These are phyloP conservation scores for Cyberlindnera veronae DNA, from an alignment of 805 yeast species.

Conservation along the genomic window DNA sequence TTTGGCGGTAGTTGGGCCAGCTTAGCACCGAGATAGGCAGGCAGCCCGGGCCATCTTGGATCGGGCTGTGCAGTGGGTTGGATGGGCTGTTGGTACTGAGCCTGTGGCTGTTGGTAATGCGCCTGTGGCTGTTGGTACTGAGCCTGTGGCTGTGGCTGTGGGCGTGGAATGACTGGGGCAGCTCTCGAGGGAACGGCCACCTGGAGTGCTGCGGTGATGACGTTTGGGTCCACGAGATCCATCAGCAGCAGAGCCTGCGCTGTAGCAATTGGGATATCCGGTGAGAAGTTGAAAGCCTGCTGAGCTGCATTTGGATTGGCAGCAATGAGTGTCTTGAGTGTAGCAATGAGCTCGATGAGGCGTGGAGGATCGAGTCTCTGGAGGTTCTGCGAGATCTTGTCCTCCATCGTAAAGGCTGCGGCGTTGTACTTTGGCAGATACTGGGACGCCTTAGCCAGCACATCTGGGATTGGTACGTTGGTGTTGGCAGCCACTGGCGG, in stretches of 20 bases:
- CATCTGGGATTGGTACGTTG: constrained; percentile 40
- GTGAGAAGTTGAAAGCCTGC: constrained; percentile 49
- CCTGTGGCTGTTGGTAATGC: too few relatives aligned
- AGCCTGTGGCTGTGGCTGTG: too few relatives aligned
- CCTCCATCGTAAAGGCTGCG: constrained; percentile 47
- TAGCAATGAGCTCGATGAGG: constrained; percentile 63
- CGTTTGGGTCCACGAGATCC: constrained; percentile 71
- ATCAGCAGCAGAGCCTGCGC: constrained; percentile 71
- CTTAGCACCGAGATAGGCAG: constrained; percentile 47
- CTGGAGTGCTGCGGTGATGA: constrained; percentile 53
- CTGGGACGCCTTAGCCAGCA: constrained; percentile 51
- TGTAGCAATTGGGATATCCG: constrained; percentile 59
- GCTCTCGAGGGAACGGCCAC: constrained; percentile 12
- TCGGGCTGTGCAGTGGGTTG: constrained; percentile 18
- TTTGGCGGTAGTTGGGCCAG: constrained; percentile 48
- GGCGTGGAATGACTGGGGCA: background rate
- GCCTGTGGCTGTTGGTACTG: too few relatives aligned
- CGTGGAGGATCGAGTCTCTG: constrained; percentile 68
- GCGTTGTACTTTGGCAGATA: constrained; percentile 48
- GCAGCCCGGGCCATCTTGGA: constrained; percentile 46
- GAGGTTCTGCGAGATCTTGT: constrained; percentile 57
- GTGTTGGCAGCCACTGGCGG: constrained; percentile 7
- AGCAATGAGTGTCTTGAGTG: constrained; percentile 47
- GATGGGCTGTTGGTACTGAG: too few relatives aligned
- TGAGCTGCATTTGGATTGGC: constrained; percentile 41